phyloP scores from a whole-genome alignment of 169 alveolate genomes.

The Cryptosporidium andersoni region DNA sequence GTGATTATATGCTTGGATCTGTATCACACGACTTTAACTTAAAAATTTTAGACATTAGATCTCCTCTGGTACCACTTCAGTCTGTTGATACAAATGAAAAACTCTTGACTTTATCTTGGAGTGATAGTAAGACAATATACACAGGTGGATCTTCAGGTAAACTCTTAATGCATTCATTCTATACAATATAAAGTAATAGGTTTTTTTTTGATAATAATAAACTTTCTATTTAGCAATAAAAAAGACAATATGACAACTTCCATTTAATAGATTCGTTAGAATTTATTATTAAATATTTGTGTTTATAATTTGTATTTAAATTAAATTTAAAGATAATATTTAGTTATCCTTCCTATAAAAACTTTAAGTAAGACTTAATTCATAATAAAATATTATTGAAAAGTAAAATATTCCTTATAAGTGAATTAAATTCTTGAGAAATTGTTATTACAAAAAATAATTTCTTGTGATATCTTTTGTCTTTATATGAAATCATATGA shows the following conservation, averaged over 20 bases:
- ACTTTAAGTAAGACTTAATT: neutral
- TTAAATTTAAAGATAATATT: neutral
- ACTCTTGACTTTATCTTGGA: slow-evolving; percentile 55
- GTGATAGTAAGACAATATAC: slow-evolving; percentile 11
- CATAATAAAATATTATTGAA: no score
- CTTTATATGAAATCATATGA: neutral
- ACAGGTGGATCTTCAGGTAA: slow-evolving; percentile 70
- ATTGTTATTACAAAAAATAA: no score
- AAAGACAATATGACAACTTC: no score
- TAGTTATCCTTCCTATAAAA: neutral
- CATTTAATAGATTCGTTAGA: neutral
- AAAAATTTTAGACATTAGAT: slow-evolving; percentile 54
- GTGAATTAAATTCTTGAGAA: no score
- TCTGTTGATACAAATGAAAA: slow-evolving; percentile 48
- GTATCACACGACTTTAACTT: slow-evolving; percentile 54
- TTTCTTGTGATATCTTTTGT: no score
- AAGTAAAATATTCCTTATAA: no score
- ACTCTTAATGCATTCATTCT: slow-evolving; percentile 26
- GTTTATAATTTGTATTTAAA: neutral
- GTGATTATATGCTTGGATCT: slow-evolving; percentile 50
- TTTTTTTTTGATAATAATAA: no score
- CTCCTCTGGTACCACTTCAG: slow-evolving; percentile 64
- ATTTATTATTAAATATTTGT: neutral
- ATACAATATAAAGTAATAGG: neutral
- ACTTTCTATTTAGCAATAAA: no score